Base-by-base conservation (phyloP, 352 stramenopile genomes). In the Thraustotheca clavata region DNA sequence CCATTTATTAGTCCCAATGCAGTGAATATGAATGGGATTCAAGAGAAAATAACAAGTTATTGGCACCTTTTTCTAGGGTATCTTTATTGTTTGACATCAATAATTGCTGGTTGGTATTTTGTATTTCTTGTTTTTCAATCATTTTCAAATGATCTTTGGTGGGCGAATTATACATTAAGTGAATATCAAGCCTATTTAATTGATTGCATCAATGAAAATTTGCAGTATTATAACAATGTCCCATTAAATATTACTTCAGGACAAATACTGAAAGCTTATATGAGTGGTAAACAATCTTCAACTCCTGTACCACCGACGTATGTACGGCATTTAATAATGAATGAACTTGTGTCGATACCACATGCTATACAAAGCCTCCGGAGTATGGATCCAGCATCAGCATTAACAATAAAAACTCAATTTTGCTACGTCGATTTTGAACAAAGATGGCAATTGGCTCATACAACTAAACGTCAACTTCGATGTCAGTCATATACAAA, bases 381-480 rank as follows among this genome's bases (percentile, higher is more conserved):
- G 22, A 2, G 26, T 22, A n/a, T 62, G 34, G 33, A n/a, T 8
- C 8, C 54, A 7, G 12, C 7, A 14, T 14, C 35, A 9, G 38
- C 27, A 4, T 11, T 62, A 5, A 29, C 6, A 4, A 34, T 62
- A 1, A 2, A 41, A 27, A 39, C 54, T 18, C 54, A 47, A 38
- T 62, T 39, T 32, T 62, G 54, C 54, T 62, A n/a, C 9, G 54
- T 62, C 16, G 54, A 62, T 20, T 62, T 62, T 27, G 24, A 49
- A 1, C 4, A 33, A 27, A 20, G 3, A 12, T 48, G 31, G 31
- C 38, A 62, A 11, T 26, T 62, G 32, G 54, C 54, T 4, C 35
- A 49, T 40, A 62, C 54, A 3, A 40, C 9, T 14, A 40, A 36
- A 4, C 32, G 54, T 4, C 54, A 62, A 32, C 31, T 20, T 11